phyloP scores from a whole-genome alignment of 345 rosid species.

The Pugionium dolabratum region DNA sequence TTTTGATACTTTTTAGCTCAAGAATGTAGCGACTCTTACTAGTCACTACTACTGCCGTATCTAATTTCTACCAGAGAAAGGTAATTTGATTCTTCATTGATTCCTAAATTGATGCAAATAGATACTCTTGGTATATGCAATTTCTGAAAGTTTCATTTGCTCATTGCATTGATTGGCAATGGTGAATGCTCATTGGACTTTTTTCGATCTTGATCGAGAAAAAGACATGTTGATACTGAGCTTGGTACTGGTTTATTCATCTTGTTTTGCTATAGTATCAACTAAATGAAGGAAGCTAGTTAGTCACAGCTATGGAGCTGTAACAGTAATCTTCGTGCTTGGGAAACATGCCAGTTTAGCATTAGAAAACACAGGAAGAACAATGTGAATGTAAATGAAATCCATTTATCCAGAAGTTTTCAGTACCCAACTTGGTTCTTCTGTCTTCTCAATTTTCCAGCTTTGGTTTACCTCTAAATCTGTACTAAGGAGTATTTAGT shows the following conservation, averaged over 20 bases:
- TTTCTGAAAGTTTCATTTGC: too few species aligned
- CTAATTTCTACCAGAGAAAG: neutral
- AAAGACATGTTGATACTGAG: conserved; percentile 17
- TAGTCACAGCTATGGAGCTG: conserved; percentile 7
- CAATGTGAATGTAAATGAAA: neutral
- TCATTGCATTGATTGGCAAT: conserved; percentile 4
- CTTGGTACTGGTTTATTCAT: conserved; percentile 19
- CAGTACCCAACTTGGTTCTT: neutral
- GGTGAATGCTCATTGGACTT: conserved; percentile 11
- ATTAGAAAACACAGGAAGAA: conserved; percentile 8
- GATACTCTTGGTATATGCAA: too few species aligned
- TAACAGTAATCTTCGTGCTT: neutral
- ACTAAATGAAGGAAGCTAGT: neutral
- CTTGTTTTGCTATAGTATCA: conserved; percentile 7
- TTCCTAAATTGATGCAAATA: too few species aligned
- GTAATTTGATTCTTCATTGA: conserved; percentile 9
- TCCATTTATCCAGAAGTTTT: neutral
- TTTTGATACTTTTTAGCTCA: conserved; percentile 8
- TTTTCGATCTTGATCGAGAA: neutral
- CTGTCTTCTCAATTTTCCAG: conserved; percentile 14
- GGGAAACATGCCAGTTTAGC: neutral
- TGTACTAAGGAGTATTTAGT: conserved; percentile 2
- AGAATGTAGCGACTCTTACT: neutral
- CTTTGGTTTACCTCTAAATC: neutral
- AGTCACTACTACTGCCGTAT: neutral